Evolutionary conservation across 140 eudicot genomes (phyloP).

Genomic region (Anethum foeniculum): DNA sequence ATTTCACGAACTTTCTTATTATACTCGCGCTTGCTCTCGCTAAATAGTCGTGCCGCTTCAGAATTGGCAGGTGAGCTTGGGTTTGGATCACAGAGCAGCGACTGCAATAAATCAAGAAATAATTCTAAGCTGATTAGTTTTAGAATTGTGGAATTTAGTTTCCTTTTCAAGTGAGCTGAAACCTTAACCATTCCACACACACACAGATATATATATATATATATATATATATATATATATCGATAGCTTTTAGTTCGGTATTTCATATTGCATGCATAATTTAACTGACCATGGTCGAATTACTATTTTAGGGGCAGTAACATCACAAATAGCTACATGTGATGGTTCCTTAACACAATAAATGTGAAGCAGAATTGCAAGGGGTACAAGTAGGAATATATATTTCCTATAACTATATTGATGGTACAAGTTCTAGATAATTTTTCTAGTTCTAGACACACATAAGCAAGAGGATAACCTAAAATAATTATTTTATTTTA

Average conservation of each 20-base stretch:
- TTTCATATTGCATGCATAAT: neutral
- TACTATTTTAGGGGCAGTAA: neutral
- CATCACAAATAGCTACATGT: neutral
- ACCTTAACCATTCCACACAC: neutral
- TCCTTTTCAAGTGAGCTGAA: neutral
- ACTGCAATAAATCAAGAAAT: neutral
- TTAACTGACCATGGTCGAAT: neutral
- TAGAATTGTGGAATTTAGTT: neutral
- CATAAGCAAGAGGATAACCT: neutral
- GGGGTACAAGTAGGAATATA: neutral
- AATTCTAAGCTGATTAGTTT: neutral
- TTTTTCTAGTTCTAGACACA: neutral
- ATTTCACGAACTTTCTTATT: constrained; percentile 7
- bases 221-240: neutral
- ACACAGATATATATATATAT: neutral
- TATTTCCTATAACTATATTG: neutral
- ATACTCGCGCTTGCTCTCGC: constrained; percentile 8
- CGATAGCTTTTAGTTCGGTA: neutral
- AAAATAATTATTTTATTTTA: neutral
- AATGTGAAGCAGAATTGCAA: neutral
- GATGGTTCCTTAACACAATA: neutral
- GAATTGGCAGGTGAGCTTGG: constrained; percentile 8
- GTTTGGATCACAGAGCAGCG: constrained; percentile 6
- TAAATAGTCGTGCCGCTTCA: constrained; percentile 4
- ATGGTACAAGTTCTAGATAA: neutral